These are phyloP conservation scores for Mycena metata DNA, from an alignment of 768 basidiomycete genomes.

Conservation along the genomic window DNA sequence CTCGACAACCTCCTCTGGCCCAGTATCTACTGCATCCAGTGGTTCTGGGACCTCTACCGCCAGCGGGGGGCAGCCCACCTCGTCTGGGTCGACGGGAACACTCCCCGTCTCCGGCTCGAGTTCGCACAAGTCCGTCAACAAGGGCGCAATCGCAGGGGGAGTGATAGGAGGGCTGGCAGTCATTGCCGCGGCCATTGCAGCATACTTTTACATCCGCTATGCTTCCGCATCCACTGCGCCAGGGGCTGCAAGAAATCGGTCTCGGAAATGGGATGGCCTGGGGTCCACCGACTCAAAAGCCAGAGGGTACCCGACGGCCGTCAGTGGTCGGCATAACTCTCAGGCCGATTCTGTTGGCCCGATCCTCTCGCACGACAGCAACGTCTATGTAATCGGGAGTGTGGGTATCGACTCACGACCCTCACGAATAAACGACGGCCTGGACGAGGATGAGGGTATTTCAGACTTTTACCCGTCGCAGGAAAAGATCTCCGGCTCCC, in stretches of 20 bases:
- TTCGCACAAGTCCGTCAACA: slow-evolving; percentile 49
- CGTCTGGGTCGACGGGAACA: slow-evolving; percentile 36
- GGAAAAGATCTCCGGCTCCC: slow-evolving; percentile 34
- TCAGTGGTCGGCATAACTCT: slow-evolving; percentile 23
- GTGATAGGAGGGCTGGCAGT: slow-evolving; percentile 63
- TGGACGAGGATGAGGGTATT: slow-evolving; percentile 28
- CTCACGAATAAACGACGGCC: slow-evolving; percentile 28
- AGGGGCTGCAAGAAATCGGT: slow-evolving; percentile 37
- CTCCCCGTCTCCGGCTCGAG: slow-evolving; percentile 42
- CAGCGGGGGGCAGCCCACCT: slow-evolving; percentile 26
- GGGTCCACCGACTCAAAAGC: slow-evolving; percentile 51
- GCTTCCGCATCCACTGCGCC: slow-evolving; percentile 48
- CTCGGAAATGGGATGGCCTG: slow-evolving; percentile 48
- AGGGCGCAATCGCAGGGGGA: slow-evolving; percentile 65
- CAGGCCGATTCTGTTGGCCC: slow-evolving; percentile 36
- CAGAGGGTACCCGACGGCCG: slow-evolving; percentile 14
- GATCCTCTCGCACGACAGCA: slow-evolving; percentile 33
- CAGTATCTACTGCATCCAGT: slow-evolving; percentile 23
- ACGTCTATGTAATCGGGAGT: slow-evolving; percentile 37
- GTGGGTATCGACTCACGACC: slow-evolving; percentile 36
- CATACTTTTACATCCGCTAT: slow-evolving; percentile 41
- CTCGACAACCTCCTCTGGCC: slow-evolving; percentile 23
- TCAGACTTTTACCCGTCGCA: slow-evolving; percentile 38
- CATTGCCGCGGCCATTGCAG: slow-evolving; percentile 46
- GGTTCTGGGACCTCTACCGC: not conserved